Evolutionary conservation across 2,329 filamentous ascomycete species (phyloP).

Genomic region (Ascochyta fabae): DNA sequence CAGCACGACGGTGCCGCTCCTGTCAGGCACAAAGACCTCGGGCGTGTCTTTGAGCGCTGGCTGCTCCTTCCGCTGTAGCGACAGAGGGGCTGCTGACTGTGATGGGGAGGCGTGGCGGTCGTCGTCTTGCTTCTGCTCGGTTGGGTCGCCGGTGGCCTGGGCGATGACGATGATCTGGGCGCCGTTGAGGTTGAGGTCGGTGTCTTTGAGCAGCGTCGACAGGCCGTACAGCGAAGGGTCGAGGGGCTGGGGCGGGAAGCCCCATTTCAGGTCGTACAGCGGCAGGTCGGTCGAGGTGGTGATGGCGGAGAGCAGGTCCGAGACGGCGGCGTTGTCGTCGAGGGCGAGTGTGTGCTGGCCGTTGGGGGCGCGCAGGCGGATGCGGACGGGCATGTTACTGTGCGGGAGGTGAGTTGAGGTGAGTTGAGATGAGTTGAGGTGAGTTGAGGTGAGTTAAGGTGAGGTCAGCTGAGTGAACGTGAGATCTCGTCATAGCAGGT

Average conservation of each 20-base stretch:
- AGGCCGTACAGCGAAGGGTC: conserved; percentile 62
- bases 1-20: conserved; percentile 69
- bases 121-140: conserved; percentile 22
- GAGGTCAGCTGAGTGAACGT: too few relatives aligned
- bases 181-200: conserved; percentile 68
- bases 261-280: conserved; percentile 79
- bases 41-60: conserved; percentile 64
- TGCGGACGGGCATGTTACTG: conserved; percentile 64
- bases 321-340: conserved; percentile 70
- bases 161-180: conserved; percentile 71
- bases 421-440: conserved; percentile 29
- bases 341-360: conserved; percentile 75
- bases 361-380: conserved; percentile 76
- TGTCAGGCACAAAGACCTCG: conserved; percentile 63
- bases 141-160: conserved; percentile 49
- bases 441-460: not conserved
- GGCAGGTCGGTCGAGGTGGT: conserved; percentile 68
- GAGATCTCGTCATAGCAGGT: too few relatives aligned
- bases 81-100: conserved; percentile 42
- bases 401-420: not conserved
- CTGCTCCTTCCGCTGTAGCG: conserved; percentile 53
- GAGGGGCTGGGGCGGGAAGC: conserved; percentile 78
- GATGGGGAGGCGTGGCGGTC: conserved; percentile 5
- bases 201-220: conserved; percentile 59
- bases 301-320: conserved; percentile 66